These are phyloP conservation scores for Agaricus subrufescens DNA, from an alignment of 768 basidiomycete species.

Conservation along the genomic window DNA sequence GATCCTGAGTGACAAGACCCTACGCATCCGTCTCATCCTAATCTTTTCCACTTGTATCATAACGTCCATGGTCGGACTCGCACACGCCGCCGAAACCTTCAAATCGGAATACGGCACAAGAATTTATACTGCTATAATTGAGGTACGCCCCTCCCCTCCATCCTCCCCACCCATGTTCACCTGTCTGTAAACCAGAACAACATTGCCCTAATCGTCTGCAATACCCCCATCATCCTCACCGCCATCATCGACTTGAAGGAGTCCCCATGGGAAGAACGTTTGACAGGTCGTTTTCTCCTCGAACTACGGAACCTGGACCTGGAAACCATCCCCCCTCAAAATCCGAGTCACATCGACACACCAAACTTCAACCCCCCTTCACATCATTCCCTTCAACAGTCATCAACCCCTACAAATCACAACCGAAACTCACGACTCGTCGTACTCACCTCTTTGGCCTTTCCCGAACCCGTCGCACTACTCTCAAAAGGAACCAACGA, in stretches of 20 bases:
- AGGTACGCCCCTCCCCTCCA: not conserved
- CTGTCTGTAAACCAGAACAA: conserved; percentile 20
- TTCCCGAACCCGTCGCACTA: not conserved
- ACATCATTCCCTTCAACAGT: not conserved
- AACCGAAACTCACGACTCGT: not conserved
- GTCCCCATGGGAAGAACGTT: conserved; percentile 7
- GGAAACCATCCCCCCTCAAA: not conserved
- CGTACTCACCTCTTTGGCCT: not conserved
- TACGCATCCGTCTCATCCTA: conserved; percentile 39
- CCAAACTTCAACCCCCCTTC: too few species aligned
- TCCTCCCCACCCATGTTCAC: too few species aligned
- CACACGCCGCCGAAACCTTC: conserved; percentile 41
- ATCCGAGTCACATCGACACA: too few species aligned
- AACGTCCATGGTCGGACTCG: conserved; percentile 40
- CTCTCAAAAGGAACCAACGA: too few species aligned
- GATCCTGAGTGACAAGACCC: conserved; percentile 30
- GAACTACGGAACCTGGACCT: conserved; percentile 2
- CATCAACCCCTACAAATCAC: not conserved
- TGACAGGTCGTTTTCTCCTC: not conserved
- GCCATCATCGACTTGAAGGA: conserved; percentile 11
- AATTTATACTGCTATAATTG: conserved; percentile 4
- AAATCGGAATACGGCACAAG: not conserved
- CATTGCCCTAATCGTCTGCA: conserved; percentile 34
- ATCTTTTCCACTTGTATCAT: conserved; percentile 52
- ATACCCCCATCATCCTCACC: conserved; percentile 34